Evolutionary conservation across 768 basidiomycete species (phyloP).

Genomic region (Boletus huronensis): DNA sequence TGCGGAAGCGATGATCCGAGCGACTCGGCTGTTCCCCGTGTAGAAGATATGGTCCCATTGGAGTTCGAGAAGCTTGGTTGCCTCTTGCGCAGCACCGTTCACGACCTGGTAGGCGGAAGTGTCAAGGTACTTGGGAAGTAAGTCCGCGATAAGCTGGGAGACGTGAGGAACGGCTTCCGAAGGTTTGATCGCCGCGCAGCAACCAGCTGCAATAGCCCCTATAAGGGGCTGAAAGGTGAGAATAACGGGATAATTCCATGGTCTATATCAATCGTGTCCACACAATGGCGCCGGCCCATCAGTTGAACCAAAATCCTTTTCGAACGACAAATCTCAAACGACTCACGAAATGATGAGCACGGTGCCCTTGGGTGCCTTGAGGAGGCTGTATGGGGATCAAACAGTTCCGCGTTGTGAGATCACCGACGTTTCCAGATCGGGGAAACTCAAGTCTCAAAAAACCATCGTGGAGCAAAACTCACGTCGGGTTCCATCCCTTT

Average conservation of each 20-base stretch:
- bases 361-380: conserved; percentile 59
- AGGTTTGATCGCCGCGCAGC: conserved; percentile 61
- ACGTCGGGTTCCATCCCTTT: conserved; percentile 49
- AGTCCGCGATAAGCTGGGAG: conserved; percentile 47
- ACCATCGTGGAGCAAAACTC: neutral
- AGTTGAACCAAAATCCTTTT: neutral
- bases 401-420: neutral
- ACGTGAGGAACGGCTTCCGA: conserved; percentile 54
- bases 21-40: conserved; percentile 33
- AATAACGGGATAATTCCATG: conserved; percentile 66
- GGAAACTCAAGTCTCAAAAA: neutral
- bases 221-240: conserved; percentile 54
- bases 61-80: conserved; percentile 29
- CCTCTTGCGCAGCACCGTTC: conserved; percentile 43
- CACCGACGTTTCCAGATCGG: neutral
- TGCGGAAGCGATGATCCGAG: conserved; percentile 22
- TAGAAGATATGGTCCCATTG: conserved; percentile 38
- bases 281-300: neutral
- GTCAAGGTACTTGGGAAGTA: conserved; percentile 57
- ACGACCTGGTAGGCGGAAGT: conserved; percentile 49
- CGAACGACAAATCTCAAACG: neutral
- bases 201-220: conserved; percentile 75
- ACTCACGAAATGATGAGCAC: conserved; percentile 58
- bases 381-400: conserved; percentile 26
- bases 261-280: conserved; percentile 32